Conservation (phyloP, 1,284 basidiomycete species). For the Athelia sp. region DNA sequence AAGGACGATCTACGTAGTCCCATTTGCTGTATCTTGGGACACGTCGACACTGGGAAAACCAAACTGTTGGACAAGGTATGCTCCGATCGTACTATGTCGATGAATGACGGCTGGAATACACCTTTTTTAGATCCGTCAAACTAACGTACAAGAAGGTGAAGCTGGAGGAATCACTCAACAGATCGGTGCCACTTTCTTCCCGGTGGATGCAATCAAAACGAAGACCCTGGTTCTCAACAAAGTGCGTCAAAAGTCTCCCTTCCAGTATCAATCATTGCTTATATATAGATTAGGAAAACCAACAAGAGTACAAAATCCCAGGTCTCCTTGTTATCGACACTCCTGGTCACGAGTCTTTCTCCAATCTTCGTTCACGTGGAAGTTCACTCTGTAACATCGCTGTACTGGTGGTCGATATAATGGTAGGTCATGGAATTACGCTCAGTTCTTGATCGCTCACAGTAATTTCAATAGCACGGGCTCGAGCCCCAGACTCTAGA, state of each 20-base stretch:
- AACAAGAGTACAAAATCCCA: constrained; percentile 94
- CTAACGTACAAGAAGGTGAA: constrained; percentile 99
- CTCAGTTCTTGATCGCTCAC: no score
- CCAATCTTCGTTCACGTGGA: constrained; percentile 93
- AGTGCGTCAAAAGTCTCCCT: constrained; percentile 34
- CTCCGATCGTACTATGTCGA: not conserved
- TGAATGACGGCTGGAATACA: constrained; percentile 1
- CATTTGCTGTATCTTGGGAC: constrained; percentile 98
- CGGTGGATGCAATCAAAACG: constrained; percentile 89
- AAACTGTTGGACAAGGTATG: constrained; percentile 95
- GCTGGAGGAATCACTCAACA: constrained; percentile 99
- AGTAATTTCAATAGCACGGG: no score
- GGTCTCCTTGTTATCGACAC: constrained; percentile 98
- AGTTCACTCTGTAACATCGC: constrained; percentile 99
- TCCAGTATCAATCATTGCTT: constrained; percentile 4
- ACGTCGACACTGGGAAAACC: constrained; percentile 99
- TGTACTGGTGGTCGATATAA: constrained; percentile 98
- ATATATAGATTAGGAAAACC: constrained; percentile 50
- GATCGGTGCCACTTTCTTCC: constrained; percentile 99
- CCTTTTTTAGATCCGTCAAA: constrained; percentile 86
- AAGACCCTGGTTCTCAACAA: constrained; percentile 93
- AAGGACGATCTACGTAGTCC: constrained; percentile 93
- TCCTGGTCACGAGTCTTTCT: constrained; percentile 99
- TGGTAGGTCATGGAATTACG: constrained; percentile 62
- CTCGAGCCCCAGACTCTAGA: constrained; percentile 97